Evolutionary conservation across 2,329 filamentous ascomycete genomes (phyloP), one percentile per base, ranked within the genome.

Genomic region (Colletotrichum tanaceti): DNA sequence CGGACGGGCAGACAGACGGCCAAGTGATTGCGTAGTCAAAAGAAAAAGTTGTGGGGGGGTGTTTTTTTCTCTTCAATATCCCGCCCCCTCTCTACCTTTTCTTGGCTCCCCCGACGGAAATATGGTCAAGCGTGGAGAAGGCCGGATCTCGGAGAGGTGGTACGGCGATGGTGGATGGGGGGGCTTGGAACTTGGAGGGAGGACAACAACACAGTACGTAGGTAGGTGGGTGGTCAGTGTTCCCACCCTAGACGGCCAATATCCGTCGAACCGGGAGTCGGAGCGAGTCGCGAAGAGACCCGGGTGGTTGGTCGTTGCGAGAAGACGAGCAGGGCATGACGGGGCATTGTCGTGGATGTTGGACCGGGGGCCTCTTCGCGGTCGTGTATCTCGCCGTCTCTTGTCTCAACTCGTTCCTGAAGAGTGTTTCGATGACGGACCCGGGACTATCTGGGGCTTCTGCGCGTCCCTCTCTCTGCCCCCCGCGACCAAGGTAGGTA

Each of bases 201-300:
- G 22, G 18, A 35, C 28, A 28, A 18, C 28, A 11, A 20, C 28
- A 20, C 28, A 32, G 7, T 32, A 32, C 4, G 24, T 24, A 24
- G 24, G 28, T 32, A 32, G 28, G 28, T 32, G 18, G 28, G 28
- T 47, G 55, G 43, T 24, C 55, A 46, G 20, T 24, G 57, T 38
- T 24, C 55, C 55, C 43, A 32, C 28, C 41, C 28, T 38, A 1
- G 43, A 39, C 57, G 57, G 57, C 43, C 28, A 47, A 58, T 18
- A 47, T 58, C 43, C 55, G 55, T 58, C 43, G n/a, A 3, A 4
- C 28, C 44, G n/a, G 43, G 50, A 54, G 32, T 54, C 50, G 50
- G n/a, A 5, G 39, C 50, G n/a, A 54, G 50, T 39, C n/a, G 32
- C 50, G 50, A 35, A 5, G 44, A 38, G 4, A n/a, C 7, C 32